Conservation (phyloP, 2,329 filamentous ascomycete genomes). For the Colletotrichum eleusines region DNA sequence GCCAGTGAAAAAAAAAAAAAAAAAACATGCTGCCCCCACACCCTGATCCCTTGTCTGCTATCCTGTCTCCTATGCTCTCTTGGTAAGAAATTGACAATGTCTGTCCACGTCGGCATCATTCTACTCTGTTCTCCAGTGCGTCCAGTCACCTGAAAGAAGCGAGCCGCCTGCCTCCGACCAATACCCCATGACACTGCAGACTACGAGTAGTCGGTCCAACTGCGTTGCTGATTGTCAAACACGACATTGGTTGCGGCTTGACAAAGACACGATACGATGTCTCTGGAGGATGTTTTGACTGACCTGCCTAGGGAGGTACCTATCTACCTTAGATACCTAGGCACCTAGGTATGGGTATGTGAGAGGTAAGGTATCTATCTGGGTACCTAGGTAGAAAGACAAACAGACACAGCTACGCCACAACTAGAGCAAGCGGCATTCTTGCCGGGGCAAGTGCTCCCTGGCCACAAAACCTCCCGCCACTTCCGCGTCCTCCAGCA, state of each 20-base stretch:
- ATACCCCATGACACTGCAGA: neutral
- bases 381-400: no score
- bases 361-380: no score
- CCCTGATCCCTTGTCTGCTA: neutral
- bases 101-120: neutral
- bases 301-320: neutral
- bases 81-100: conserved; percentile 26
- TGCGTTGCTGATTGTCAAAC: neutral
- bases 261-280: neutral
- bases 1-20: neutral
- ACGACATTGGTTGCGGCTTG: neutral
- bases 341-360: no score
- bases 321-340: no score
- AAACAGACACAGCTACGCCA: neutral
- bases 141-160: neutral
- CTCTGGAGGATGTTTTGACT: neutral
- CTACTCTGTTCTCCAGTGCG: neutral
- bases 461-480: conserved; percentile 19
- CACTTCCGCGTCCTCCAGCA: conserved; percentile 4
- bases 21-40: neutral
- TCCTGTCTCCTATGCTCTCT: no score
- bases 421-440: neutral
- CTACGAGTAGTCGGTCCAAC: neutral
- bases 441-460: conserved; percentile 17
- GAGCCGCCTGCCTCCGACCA: conserved; percentile 3